Evolutionary conservation across 2,329 filamentous ascomycete species (phyloP).

Genomic region (Chalara sp.): DNA sequence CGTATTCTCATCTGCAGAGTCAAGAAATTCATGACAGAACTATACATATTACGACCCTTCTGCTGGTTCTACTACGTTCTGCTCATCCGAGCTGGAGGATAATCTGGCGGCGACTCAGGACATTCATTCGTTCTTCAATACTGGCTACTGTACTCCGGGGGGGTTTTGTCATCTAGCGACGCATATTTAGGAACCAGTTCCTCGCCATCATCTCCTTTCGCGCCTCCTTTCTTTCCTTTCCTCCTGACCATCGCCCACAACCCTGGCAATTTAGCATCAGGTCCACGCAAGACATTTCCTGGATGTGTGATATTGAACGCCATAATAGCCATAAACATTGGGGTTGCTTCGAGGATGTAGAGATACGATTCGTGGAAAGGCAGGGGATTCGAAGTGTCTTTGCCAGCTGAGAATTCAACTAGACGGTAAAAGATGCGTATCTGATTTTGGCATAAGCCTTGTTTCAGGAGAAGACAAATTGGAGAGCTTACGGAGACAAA

Average conservation of each 20-base stretch:
- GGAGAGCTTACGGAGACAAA: constrained; percentile 9
- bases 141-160: too few species aligned
- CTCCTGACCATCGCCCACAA: not conserved
- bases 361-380: constrained; percentile 44
- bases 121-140: too few species aligned
- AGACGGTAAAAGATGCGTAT: constrained; percentile 55
- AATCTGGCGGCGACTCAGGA: too few species aligned
- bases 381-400: constrained; percentile 31
- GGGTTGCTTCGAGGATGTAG: constrained; percentile 44
- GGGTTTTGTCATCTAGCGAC: too few species aligned
- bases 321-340: constrained; percentile 34
- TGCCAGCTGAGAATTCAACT: constrained; percentile 44
- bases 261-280: constrained; percentile 5
- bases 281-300: constrained; percentile 8
- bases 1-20: too few species aligned
- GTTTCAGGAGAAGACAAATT: not conserved
- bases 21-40: too few species aligned
- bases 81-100: too few species aligned
- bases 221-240: not conserved
- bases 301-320: constrained; percentile 12
- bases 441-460: constrained; percentile 21
- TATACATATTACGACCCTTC: too few species aligned
- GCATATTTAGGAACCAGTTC: not conserved
- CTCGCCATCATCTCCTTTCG: not conserved
- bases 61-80: too few species aligned